Conservation (phyloP, 2,329 filamentous ascomycete genomes). For the Zalaria obscura region DNA sequence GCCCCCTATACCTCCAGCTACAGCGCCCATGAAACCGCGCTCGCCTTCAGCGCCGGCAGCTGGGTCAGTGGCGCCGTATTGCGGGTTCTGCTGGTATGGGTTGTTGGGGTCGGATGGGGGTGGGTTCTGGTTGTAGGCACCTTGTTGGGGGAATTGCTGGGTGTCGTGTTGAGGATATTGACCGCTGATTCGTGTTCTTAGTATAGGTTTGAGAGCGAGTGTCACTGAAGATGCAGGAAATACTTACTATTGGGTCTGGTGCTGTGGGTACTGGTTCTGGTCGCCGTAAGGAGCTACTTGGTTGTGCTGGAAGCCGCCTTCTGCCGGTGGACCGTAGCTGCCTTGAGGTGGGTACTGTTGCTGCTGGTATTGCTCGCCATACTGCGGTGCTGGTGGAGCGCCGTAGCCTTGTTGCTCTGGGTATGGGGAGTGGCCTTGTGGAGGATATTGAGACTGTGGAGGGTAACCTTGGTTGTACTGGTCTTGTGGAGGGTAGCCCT, state of each 20-base stretch:
- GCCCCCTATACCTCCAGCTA: slow-evolving; percentile 43
- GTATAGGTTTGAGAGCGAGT: slow-evolving; percentile 11
- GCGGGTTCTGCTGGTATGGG: slow-evolving; percentile 22
- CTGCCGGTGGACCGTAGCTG: slow-evolving; percentile 23
- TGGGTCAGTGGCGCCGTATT: slow-evolving; percentile 29
- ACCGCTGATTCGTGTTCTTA: slow-evolving; percentile 5
- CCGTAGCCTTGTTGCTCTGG: slow-evolving; percentile 14
- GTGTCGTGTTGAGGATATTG: slow-evolving; percentile 13
- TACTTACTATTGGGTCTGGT: slow-evolving; percentile 17
- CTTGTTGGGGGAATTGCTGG: slow-evolving; percentile 21
- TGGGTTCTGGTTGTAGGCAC: slow-evolving; percentile 23
- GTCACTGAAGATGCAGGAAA: slow-evolving; percentile 10
- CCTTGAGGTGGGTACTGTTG: slow-evolving; percentile 10
- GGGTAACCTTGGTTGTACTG: slow-evolving; percentile 4
- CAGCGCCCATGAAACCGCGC: slow-evolving; percentile 41
- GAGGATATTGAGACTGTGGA: slow-evolving; percentile 7
- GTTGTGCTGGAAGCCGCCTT: slow-evolving; percentile 36
- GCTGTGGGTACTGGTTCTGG: slow-evolving; percentile 19
- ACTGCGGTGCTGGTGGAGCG: slow-evolving; percentile 13
- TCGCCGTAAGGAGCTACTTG: slow-evolving; percentile 17
- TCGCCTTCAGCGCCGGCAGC: slow-evolving; percentile 37
- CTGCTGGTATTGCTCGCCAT: slow-evolving; percentile 6
- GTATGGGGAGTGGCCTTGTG: slow-evolving; percentile 8
- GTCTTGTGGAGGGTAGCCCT: slow-evolving; percentile 6
- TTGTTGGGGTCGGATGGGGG: slow-evolving; percentile 19